Percentiles rank a stretch among this genome's conserved stretches.
Conservation (phyloP, 1,284 basidiomycete species). For the Takashimella koratensis region DNA sequence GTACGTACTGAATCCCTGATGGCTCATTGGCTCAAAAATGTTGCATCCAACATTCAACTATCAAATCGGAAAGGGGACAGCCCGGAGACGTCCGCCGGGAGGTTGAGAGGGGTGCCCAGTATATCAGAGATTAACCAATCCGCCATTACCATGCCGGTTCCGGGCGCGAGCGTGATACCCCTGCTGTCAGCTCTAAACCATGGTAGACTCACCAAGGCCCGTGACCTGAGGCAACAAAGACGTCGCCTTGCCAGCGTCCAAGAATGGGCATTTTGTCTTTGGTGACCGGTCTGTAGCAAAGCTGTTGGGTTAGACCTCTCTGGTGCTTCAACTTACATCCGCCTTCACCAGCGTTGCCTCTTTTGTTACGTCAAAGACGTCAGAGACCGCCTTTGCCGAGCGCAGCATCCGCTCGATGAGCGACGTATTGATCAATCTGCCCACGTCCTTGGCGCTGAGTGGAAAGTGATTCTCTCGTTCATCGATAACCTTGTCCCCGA, state of each 20-base stretch:
- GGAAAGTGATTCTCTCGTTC: constrained; percentile 8
- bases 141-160: constrained; percentile 8
- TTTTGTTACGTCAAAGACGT: constrained; percentile 4
- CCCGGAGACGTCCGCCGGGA: constrained; percentile 9
- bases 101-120: background rate
- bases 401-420: constrained; percentile 12
- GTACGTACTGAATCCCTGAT: no score
- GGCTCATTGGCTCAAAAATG: no score
- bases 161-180: constrained; percentile 14
- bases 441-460: constrained; percentile 2
- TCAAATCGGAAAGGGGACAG: constrained; percentile 13
- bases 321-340: constrained; percentile 7
- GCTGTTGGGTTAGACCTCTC: background rate
- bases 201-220: constrained; percentile 11
- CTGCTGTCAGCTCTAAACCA: no score
- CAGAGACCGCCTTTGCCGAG: constrained; percentile 3
- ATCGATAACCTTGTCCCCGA: constrained; percentile 11
- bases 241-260: constrained; percentile 7
- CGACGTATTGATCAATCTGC: constrained; percentile 4
- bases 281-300: constrained; percentile 14
- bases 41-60: no score
- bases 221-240: constrained; percentile 8
- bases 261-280: constrained; percentile 11
- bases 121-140: constrained; percentile 7
- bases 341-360: constrained; percentile 12